Evolutionary conservation across 2,329 filamentous ascomycete species (phyloP).

Genomic region (Fonsecaea nubica): DNA sequence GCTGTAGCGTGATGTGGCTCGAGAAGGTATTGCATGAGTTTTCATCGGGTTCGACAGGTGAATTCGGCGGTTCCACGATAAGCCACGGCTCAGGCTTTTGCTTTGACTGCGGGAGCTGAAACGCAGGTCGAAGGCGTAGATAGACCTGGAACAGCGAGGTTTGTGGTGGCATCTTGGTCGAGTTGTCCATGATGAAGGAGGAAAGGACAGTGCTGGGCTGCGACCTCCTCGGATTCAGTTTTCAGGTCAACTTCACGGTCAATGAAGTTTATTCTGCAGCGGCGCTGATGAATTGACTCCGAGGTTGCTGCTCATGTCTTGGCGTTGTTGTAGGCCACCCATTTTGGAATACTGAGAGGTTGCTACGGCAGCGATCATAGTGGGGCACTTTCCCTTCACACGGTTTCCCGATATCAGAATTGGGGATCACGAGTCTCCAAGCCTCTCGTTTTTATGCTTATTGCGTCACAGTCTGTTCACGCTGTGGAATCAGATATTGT

Average conservation of each 20-base stretch:
- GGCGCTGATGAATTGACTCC: neutral
- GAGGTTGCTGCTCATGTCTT: neutral
- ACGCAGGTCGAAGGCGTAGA: conserved; percentile 84
- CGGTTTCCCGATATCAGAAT: too few species aligned
- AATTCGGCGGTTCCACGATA: conserved; percentile 68
- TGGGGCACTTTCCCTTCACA: neutral
- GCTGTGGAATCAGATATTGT: too few species aligned
- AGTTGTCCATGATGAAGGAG: conserved; percentile 33
- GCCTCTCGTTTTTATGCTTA: too few species aligned
- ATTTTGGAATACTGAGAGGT: neutral
- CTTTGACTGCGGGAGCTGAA: conserved; percentile 70
- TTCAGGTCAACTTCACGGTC: conserved; percentile 13
- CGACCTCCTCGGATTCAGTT: neutral
- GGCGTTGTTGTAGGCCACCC: neutral
- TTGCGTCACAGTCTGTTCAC: too few species aligned
- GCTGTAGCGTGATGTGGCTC: conserved; percentile 77
- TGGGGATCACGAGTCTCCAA: too few species aligned
- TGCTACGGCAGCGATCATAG: neutral
- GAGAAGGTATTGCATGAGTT: conserved; percentile 45
- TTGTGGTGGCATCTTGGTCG: conserved; percentile 35
- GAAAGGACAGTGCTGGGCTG: neutral
- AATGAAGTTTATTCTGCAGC: neutral
- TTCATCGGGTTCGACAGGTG: conserved; percentile 45
- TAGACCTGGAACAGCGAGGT: conserved; percentile 85
- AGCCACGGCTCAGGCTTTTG: conserved; percentile 72